Evolutionary conservation across 768 basidiomycete species (phyloP).

Genomic region (Tephrocybe sp.): DNA sequence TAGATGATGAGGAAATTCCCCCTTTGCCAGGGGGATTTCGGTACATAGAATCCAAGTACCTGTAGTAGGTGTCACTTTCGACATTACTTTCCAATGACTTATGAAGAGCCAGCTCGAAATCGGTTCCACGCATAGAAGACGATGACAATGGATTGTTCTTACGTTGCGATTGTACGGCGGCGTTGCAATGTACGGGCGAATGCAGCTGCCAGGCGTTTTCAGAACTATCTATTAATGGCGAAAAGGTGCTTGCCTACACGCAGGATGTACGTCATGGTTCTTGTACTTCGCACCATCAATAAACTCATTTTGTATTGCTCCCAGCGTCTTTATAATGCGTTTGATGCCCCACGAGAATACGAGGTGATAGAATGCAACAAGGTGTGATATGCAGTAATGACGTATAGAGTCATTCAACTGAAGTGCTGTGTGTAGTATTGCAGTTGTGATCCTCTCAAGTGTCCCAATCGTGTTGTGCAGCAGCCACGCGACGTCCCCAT

Average conservation of each 20-base stretch:
- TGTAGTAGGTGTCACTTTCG: conserved; percentile 36
- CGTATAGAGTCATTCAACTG: background rate
- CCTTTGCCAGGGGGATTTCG: conserved; percentile 39
- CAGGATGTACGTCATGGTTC: conserved; percentile 28
- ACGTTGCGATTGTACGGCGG: conserved; percentile 46
- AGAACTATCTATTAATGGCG: conserved; percentile 26
- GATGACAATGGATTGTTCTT: conserved; percentile 36
- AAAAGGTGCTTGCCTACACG: conserved; percentile 43
- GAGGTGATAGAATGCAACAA: conserved; percentile 70
- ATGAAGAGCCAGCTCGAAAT: conserved; percentile 21
- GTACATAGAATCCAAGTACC: conserved; percentile 56
- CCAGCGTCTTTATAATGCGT: conserved; percentile 51
- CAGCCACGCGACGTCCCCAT: conserved; percentile 53
- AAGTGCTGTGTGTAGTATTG: conserved; percentile 36
- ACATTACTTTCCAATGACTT: background rate
- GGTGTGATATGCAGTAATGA: conserved; percentile 30
- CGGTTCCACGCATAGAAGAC: conserved; percentile 16
- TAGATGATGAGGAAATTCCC: conserved; percentile 47
- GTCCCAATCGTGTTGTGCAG: conserved; percentile 65
- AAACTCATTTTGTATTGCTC: background rate
- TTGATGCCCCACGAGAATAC: conserved; percentile 38
- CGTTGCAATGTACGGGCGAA: conserved; percentile 18
- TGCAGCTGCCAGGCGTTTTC: conserved; percentile 55
- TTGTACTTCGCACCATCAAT: background rate
- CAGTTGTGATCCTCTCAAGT: conserved; percentile 36